These are phyloP conservation scores for Apostasia ramifera DNA, from an alignment of 106 monocot genomes.

Conservation along the genomic window DNA sequence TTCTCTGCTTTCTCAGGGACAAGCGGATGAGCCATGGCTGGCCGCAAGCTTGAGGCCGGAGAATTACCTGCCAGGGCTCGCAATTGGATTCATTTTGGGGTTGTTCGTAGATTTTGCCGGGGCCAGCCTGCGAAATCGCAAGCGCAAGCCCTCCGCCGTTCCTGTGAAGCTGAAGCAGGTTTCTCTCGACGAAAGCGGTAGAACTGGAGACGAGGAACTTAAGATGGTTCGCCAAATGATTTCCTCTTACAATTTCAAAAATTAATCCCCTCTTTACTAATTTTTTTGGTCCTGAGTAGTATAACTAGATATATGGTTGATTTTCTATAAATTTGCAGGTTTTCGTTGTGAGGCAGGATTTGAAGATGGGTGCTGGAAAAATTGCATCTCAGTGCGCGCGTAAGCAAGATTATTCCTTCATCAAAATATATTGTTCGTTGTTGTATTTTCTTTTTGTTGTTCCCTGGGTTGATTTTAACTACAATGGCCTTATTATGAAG, in stretches of 20 bases:
- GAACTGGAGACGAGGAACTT: conserved; percentile 44
- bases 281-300: neutral
- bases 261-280: neutral
- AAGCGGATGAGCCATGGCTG: conserved; percentile 65
- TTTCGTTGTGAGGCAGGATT: conserved; percentile 84
- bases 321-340: conserved; percentile 38
- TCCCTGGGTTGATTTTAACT: neutral
- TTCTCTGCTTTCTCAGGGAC: neutral
- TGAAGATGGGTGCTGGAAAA: conserved; percentile 94
- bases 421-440: neutral
- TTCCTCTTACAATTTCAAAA: too few species aligned
- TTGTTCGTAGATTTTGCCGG: conserved; percentile 55
- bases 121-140: conserved; percentile 6
- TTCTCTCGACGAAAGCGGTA: conserved; percentile 3
- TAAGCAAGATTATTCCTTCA: conserved; percentile 32
- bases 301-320: neutral
- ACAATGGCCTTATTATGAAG: neutral
- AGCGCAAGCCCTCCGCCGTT: conserved; percentile 11
- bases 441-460: neutral
- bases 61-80: conserved; percentile 75
- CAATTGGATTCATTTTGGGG: conserved; percentile 78
- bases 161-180: conserved; percentile 19
- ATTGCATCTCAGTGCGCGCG: conserved; percentile 98
- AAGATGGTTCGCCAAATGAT: conserved; percentile 55
- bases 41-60: conserved; percentile 51